phyloP scores from a whole-genome alignment of 345 rosid genomes.

The Arabidopsis thaliana region DNA sequence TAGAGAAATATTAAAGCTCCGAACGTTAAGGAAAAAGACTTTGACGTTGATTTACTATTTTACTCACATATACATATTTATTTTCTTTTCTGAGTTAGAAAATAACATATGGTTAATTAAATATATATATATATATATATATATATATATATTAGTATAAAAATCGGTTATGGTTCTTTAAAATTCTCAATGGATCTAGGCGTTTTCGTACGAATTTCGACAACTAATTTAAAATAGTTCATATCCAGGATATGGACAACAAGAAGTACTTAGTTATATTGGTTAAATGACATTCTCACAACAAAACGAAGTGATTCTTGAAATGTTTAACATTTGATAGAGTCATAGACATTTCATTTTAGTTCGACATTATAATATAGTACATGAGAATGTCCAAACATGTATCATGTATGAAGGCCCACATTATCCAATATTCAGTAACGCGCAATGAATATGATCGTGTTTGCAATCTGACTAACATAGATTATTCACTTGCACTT shows the following conservation, averaged over 20 bases:
- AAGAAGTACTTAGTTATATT: not conserved
- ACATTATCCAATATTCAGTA: conserved; percentile 30
- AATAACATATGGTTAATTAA: too few species aligned
- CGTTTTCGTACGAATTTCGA: not conserved
- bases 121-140: too few species aligned
- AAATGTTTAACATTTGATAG: not conserved
- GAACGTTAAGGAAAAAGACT: too few species aligned
- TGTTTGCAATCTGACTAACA: conserved; percentile 36
- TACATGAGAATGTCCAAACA: not conserved
- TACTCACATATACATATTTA: too few species aligned
- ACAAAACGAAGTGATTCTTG: not conserved
- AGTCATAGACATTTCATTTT: not conserved
- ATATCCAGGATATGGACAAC: not conserved
- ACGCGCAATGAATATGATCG: conserved; percentile 25
- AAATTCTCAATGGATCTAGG: not conserved
- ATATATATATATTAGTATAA: too few species aligned
- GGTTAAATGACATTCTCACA: not conserved
- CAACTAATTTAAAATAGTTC: not conserved
- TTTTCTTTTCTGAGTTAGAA: too few species aligned
- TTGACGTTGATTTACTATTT: too few species aligned
- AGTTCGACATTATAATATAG: not conserved
- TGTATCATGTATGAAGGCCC: not conserved
- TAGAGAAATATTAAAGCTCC: too few species aligned
- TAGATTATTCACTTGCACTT: conserved; percentile 25
- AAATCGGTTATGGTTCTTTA: too few species aligned